Percentiles rank a stretch among this genome's conserved stretches.
These are phyloP conservation scores for Termitomyces eurrhizus DNA, from an alignment of 768 basidiomycete species.

Conservation along the genomic window DNA sequence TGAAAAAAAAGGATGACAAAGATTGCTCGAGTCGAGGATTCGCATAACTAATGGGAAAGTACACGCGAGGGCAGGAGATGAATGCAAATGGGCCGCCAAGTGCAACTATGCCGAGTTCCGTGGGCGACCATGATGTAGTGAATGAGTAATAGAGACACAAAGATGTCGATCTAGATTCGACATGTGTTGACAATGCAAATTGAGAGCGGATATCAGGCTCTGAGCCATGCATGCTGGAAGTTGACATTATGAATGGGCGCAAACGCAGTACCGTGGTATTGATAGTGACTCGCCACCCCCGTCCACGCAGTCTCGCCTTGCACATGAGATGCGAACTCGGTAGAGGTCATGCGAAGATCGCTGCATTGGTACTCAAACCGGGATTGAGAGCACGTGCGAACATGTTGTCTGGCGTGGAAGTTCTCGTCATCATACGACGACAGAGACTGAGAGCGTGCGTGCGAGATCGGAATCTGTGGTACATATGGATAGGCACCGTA, in stretches of 20 bases:
- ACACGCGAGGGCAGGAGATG: slow-evolving; percentile 25
- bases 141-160: slow-evolving; percentile 20
- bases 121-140: slow-evolving; percentile 32
- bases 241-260: slow-evolving; percentile 37
- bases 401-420: slow-evolving; percentile 42
- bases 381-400: slow-evolving; percentile 58
- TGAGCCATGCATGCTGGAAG: slow-evolving; percentile 49
- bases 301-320: slow-evolving; percentile 43
- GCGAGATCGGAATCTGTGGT: slow-evolving; percentile 33
- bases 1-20: slow-evolving; percentile 24
- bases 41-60: slow-evolving; percentile 27
- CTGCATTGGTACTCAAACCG: slow-evolving; percentile 50
- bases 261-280: slow-evolving; percentile 38
- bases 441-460: slow-evolving; percentile 55
- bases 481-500: slow-evolving; percentile 37
- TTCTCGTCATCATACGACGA: slow-evolving; percentile 52
- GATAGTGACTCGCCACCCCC: slow-evolving; percentile 36
- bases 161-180: slow-evolving; percentile 28
- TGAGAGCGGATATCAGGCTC: slow-evolving; percentile 31
- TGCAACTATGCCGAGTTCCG: slow-evolving; percentile 25
- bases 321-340: slow-evolving; percentile 33
- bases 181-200: slow-evolving; percentile 6
- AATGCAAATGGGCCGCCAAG: slow-evolving; percentile 26
- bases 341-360: slow-evolving; percentile 40
- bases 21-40: slow-evolving; percentile 25